Base-by-base conservation (phyloP, 2,329 filamentous ascomycete genomes). In the Sarocladium brachiariae region DNA sequence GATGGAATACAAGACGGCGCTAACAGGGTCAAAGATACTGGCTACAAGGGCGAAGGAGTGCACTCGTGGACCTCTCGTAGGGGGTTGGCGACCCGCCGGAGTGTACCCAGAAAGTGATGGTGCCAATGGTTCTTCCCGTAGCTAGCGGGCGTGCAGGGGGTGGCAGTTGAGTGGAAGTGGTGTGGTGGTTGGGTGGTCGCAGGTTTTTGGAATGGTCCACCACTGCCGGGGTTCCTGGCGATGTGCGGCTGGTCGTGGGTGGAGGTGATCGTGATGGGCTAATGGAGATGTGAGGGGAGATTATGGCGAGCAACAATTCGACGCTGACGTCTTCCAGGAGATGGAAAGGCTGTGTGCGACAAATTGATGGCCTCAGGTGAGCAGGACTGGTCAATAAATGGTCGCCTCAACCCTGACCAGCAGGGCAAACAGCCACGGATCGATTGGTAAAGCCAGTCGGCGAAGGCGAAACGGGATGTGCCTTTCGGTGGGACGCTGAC, bases 401-500 rank as follows among this genome's bases (percentile, higher is more conserved):
- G 43, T 16, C 14, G 39, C 39, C n/a, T 16, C 10, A 43, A 14
- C 11, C 8, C 3, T n/a, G 4, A 14, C 3, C 19, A 9, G n/a
- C n/a, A 19, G 19, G 16, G 8, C 39, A 13, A 30, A 30, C 21
- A 27, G 39, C 27, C 43, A 19, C 11, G 27, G 33, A 33, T 30
- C 8, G 43, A 47, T 47, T 47, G 21, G 33, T 25, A 33, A 47
- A 47, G 24, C 43, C n/a, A 14, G 25, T 33, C 43, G 43, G 43
- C 24, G 43, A 19, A 30, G 27, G 43, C 43, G 43, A 47, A 47
- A 47, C 43, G 33, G 43, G 19, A 33, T 24, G 16, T 33, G 18
- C 43, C 43, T 47, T 30, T 30, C 7, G 10, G 13, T 47, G 43
- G 27, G 25, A 47, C 43, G 43, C 43, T 47, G 43, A 47, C 43